Base-by-base conservation (phyloP, 2,329 filamentous ascomycete species). In the Talaromyces sp. region DNA sequence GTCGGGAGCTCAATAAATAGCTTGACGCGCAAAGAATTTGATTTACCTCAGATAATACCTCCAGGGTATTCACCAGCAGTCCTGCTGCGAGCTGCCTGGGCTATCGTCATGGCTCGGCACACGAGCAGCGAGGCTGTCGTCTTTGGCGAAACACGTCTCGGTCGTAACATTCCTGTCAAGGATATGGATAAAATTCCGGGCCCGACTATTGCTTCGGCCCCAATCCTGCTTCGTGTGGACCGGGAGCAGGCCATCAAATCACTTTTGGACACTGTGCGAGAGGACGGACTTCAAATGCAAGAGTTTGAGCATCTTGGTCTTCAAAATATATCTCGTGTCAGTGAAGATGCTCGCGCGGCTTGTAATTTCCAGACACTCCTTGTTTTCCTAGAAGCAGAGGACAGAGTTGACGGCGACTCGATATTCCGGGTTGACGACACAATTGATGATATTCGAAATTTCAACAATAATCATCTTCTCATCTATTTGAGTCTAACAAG, bases 371-470 rank as follows among this genome's bases (percentile, higher is more conserved):
- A 55, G 25, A 59, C 32, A 10, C 60, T 62, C 13, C 10, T 61
- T 1, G 47, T 62, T 22, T 30, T 62, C n/a, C 44, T 44, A 7
- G 25, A 39, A 36, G 42, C n/a, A 9, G 49, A 62, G 25, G 59
- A 57, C 22, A 22, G 28, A 33, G 32, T 33, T 33, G 32, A 33
- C 9, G 32, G 32, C 32, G 32, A 51, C 22, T 51, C 54, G 3
- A 47, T 36, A 22, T 49, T 56, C 56, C 17, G 28, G n/a, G 17
- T 51, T 27, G 51, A 56, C 19, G 27, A 60, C 4, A 42, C 58
- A 19, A 56, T 56, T 22, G 59, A 61, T 47, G 59, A 58, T 13
- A 36, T 44, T 53, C 44, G 59, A 13, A 60, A 60, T 33, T 57
- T 57, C n/a, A 57, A 57, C 19, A 49, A 22, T 17, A 30, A 49